Evolutionary conservation across 352 stramenopile genomes (phyloP).

Genomic region (Phytophthora vignae): DNA sequence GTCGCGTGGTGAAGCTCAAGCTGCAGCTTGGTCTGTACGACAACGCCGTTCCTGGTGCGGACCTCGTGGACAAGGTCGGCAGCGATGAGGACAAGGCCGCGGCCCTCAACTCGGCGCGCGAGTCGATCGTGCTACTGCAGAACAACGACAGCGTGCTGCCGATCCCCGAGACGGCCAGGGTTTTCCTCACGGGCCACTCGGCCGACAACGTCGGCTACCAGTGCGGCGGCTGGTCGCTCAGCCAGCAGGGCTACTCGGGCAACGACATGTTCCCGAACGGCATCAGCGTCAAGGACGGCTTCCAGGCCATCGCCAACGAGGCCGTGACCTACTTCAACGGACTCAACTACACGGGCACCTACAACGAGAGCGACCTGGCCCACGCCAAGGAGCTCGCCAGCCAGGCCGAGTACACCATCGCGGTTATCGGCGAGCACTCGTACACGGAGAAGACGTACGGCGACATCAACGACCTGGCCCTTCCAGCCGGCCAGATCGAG

Average conservation of each 20-base stretch:
- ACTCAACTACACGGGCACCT: constrained; percentile 56
- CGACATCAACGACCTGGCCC: constrained; percentile 78
- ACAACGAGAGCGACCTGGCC: constrained; percentile 54
- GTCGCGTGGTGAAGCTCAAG: constrained; percentile 79
- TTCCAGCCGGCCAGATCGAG: constrained; percentile 71
- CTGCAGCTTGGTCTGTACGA: constrained; percentile 71
- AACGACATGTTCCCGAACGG: constrained; percentile 71
- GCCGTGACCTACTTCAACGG: constrained; percentile 64
- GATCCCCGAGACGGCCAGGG: constrained; percentile 34
- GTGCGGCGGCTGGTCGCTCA: constrained; percentile 82
- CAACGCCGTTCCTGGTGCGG: constrained; percentile 57
- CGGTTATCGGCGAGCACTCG: constrained; percentile 73
- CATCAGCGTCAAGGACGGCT: constrained; percentile 61
- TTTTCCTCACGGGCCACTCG: constrained; percentile 74
- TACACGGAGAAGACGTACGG: constrained; percentile 87
- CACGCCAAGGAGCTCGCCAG: constrained; percentile 63
- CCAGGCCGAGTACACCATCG: constrained; percentile 65
- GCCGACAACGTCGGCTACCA: constrained; percentile 69
- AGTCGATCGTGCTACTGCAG: constrained; percentile 86
- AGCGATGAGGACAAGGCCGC: constrained; percentile 50
- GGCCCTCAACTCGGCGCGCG: constrained; percentile 64
- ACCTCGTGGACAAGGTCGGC: constrained; percentile 56
- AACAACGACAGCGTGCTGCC: constrained; percentile 71
- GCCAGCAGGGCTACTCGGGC: constrained; percentile 83
- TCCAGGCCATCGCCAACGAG: constrained; percentile 43